Conservation (phyloP, 768 basidiomycete genomes). For the Psilocybe subaeruginosa region DNA sequence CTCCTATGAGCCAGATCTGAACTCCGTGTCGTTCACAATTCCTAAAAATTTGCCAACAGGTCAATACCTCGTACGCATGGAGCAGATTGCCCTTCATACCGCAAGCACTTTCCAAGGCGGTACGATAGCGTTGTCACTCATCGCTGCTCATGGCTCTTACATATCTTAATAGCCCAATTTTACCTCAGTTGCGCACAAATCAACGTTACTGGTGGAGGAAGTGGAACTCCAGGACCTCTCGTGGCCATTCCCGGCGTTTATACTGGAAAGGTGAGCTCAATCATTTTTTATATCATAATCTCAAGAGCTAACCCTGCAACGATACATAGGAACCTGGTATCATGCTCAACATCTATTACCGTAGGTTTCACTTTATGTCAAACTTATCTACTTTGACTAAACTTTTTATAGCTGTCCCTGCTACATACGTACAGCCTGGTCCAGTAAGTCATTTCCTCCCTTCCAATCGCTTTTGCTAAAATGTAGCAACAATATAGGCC, state of each 20-base stretch:
- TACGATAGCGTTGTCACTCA: conserved; percentile 21
- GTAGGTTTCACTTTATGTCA: conserved; percentile 9
- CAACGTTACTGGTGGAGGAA: conserved; percentile 42
- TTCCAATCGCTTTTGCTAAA: background rate
- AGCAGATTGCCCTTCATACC: conserved; percentile 45
- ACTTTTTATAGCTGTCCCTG: conserved; percentile 18
- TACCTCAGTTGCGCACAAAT: conserved; percentile 43
- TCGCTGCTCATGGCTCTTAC: background rate
- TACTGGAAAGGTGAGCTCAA: conserved; percentile 20
- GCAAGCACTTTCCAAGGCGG: conserved; percentile 44
- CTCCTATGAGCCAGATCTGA: background rate
- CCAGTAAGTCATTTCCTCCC: conserved; percentile 17
- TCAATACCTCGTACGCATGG: conserved; percentile 44
- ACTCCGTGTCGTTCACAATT: conserved; percentile 38
- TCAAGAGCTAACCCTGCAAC: no score
- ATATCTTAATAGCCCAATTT: conserved; percentile 30
- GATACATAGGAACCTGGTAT: conserved; percentile 24
- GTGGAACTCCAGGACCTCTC: conserved; percentile 22
- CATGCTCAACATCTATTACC: conserved; percentile 27
- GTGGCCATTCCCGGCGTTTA: conserved; percentile 25
- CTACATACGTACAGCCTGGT: conserved; percentile 25
- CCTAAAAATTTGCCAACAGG: conserved; percentile 41
- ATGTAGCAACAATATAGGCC: conserved; percentile 8
- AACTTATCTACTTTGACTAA: background rate
- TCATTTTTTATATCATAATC: no score